These are phyloP conservation scores for Exobasidium cylindrosporum DNA, from an alignment of 1,284 basidiomycete species.

Conservation along the genomic window DNA sequence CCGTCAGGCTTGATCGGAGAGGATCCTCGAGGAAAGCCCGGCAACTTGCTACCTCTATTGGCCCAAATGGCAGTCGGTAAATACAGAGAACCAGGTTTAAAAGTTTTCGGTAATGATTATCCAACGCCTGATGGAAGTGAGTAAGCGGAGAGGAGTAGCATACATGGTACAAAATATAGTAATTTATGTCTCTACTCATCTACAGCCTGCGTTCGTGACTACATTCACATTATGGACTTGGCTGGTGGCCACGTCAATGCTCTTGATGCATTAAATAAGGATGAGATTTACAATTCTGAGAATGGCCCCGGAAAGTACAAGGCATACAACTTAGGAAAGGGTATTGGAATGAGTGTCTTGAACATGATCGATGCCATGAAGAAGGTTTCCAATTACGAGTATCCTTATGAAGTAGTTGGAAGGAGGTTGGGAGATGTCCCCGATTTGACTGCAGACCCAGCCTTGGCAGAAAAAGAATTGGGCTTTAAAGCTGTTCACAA, in stretches of 20 bases:
- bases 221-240: constrained; percentile 93
- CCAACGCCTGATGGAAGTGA: constrained; percentile 83
- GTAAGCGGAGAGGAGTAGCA: not conserved
- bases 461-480: constrained; percentile 86
- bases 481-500: constrained; percentile 75
- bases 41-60: constrained; percentile 88
- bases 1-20: constrained; percentile 94
- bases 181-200: not conserved
- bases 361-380: constrained; percentile 95
- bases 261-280: constrained; percentile 74
- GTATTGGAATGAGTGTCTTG: constrained; percentile 85
- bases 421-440: constrained; percentile 89
- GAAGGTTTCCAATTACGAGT: constrained; percentile 85
- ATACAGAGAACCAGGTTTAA: constrained; percentile 73
- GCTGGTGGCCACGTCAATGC: constrained; percentile 90
- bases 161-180: constrained; percentile 3
- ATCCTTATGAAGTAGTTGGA: constrained; percentile 72
- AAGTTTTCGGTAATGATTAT: constrained; percentile 97
- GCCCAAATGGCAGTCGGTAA: constrained; percentile 94
- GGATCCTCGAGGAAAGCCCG: constrained; percentile 89
- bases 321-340: constrained; percentile 94
- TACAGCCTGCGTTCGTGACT: constrained; percentile 67
- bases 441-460: constrained; percentile 89
- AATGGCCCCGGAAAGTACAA: constrained; percentile 65
- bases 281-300: constrained; percentile 50